A percentile compares a stretch with the other conserved stretches of the same genome.
Evolutionary conservation across 164 flowering plant genomes (phyloP).

Genomic region (Sedum album): DNA sequence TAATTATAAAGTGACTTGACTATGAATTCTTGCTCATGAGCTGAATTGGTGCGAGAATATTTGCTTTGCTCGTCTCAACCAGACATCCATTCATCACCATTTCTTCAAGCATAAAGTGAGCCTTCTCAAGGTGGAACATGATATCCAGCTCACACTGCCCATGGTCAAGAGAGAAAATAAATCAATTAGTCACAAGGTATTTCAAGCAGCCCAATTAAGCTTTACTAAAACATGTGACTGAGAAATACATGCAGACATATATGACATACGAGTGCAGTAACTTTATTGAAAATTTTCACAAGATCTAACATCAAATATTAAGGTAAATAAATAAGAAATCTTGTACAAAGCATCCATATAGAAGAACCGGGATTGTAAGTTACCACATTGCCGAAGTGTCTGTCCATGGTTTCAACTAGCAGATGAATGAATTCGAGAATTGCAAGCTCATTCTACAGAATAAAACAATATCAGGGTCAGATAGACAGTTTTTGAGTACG

Average conservation of each 20-base stretch:
- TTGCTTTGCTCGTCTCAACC: constrained; percentile 90
- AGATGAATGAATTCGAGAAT: constrained; percentile 90
- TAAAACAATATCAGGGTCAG: background rate
- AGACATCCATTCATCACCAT: constrained; percentile 99
- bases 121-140: constrained; percentile 98
- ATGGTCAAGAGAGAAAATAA: constrained; percentile 1
- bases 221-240: background rate
- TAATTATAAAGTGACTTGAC: background rate
- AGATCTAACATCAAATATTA: too few relatives aligned
- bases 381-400: constrained; percentile 99
- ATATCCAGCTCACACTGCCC: constrained; percentile 96
- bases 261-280: background rate
- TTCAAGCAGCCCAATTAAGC: background rate
- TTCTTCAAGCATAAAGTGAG: constrained; percentile 98
- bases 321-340: background rate
- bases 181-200: background rate
- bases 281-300: background rate
- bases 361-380: constrained; percentile 11
- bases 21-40: constrained; percentile 82
- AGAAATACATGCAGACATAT: background rate
- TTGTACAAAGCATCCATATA: background rate
- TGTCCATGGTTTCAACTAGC: constrained; percentile 95
- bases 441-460: constrained; percentile 88
- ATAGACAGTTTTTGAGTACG: background rate
- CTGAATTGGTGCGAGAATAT: constrained; percentile 74